phyloP scores from a whole-genome alignment of 306 rosid species.

The Lathyrus aphaca region DNA sequence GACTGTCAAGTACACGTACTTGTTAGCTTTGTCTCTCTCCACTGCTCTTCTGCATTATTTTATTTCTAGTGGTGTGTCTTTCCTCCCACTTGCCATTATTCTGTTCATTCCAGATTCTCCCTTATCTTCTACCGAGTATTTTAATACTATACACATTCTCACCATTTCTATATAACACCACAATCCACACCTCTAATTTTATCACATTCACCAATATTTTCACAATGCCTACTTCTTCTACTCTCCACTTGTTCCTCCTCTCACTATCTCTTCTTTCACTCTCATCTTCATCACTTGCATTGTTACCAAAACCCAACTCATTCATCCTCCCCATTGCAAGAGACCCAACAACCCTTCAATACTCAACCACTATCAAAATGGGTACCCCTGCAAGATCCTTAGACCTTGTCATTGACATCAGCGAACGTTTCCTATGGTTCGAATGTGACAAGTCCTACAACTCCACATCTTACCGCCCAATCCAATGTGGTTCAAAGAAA shows the following conservation, averaged over 20 bases:
- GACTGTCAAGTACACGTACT: no score
- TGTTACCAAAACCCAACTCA: constrained; percentile 5
- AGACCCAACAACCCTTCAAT: constrained; percentile 43
- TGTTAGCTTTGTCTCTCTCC: no score
- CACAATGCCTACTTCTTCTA: constrained; percentile 35
- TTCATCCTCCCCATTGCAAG: constrained; percentile 43
- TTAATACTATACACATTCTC: background rate
- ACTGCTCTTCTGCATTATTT: no score
- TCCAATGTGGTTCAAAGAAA: constrained; percentile 3
- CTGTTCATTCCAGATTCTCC: no score
- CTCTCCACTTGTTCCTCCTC: constrained; percentile 22
- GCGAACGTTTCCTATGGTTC: constrained; percentile 47
- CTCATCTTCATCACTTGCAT: constrained; percentile 13
- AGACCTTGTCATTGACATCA: constrained; percentile 38
- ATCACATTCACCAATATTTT: background rate
- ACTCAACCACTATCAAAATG: constrained; percentile 35
- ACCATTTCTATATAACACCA: constrained; percentile 7
- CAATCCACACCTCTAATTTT: background rate
- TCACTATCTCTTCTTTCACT: background rate
- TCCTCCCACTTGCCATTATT: no score
- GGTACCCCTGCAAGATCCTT: constrained; percentile 41
- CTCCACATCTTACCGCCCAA: constrained; percentile 37
- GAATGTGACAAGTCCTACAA: constrained; percentile 36
- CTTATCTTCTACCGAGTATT: no score
- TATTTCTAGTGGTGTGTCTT: no score